Evolutionary conservation across 305 asterid species (phyloP).

Genomic region (Plantago rigida): DNA sequence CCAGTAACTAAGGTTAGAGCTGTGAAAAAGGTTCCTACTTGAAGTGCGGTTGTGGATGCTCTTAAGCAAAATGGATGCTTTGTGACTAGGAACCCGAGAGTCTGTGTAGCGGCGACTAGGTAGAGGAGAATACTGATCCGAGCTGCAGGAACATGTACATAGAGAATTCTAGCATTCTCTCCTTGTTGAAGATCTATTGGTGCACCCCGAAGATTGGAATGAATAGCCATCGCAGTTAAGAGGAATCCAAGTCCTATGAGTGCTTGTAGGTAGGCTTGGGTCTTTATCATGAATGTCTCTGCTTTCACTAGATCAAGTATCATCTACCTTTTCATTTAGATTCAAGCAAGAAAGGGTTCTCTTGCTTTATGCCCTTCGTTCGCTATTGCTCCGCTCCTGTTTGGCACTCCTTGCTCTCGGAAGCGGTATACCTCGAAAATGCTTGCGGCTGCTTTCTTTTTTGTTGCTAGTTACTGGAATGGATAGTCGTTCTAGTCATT

Average conservation of each 20-base stretch:
- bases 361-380: no score
- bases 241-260: neutral
- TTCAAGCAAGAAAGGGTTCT: no score
- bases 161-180: neutral
- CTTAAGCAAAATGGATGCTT: conserved; percentile 7
- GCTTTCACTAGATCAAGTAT: no score
- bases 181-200: neutral
- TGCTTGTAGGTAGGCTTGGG: neutral
- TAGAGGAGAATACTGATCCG: neutral
- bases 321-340: no score
- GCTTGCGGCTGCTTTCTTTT: no score
- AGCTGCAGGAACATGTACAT: neutral
- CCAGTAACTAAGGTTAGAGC: neutral
- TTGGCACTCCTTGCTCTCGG: no score
- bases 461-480: no score
- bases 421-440: no score
- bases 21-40: conserved; percentile 1
- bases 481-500: no score
- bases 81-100: conserved; percentile 1
- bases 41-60: neutral
- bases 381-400: no score
- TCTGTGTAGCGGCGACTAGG: neutral
- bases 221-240: neutral
- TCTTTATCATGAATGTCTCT: neutral
- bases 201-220: neutral